Evolutionary conservation across 345 rosid genomes (phyloP).

Genomic region (Eucalyptus curtisii): DNA sequence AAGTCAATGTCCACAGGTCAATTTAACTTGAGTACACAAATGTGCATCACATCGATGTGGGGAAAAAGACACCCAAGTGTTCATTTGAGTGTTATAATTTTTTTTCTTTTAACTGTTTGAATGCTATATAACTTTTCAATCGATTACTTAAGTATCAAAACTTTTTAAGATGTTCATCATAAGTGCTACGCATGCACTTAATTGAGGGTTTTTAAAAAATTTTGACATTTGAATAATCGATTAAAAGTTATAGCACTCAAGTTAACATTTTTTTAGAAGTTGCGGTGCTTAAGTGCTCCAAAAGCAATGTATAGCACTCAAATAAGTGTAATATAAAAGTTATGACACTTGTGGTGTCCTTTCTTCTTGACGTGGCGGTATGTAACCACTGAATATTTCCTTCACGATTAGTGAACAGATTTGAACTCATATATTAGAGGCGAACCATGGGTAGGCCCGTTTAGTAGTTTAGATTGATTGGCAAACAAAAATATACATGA

Average conservation of each 20-base stretch:
- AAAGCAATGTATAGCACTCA: no score
- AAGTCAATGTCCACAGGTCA: background rate
- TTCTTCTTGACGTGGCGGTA: background rate
- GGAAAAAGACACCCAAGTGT: no score
- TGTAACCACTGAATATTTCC: background rate
- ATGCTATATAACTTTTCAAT: no score
- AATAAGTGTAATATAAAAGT: no score
- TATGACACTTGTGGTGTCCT: background rate
- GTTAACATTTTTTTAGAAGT: background rate
- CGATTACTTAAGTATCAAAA: no score
- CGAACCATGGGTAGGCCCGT: background rate
- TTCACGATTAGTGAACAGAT: background rate
- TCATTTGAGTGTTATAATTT: no score
- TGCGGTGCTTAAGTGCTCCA: background rate
- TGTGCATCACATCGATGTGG: background rate
- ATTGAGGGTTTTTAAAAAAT: accelerated
- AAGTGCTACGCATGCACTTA: background rate
- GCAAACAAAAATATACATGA: no score
- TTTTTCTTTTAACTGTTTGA: no score
- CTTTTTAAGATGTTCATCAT: no score
- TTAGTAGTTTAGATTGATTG: background rate
- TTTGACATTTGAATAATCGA: background rate
- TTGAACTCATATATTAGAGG: background rate
- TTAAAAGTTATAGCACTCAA: background rate
- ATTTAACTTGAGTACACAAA: background rate